Evolutionary conservation across 225 moss, liverwort and hornwort genomes (phyloP), one percentile per base, ranked within the genome.

Genomic region (Bryoerythrophyllum caledonicum): DNA sequence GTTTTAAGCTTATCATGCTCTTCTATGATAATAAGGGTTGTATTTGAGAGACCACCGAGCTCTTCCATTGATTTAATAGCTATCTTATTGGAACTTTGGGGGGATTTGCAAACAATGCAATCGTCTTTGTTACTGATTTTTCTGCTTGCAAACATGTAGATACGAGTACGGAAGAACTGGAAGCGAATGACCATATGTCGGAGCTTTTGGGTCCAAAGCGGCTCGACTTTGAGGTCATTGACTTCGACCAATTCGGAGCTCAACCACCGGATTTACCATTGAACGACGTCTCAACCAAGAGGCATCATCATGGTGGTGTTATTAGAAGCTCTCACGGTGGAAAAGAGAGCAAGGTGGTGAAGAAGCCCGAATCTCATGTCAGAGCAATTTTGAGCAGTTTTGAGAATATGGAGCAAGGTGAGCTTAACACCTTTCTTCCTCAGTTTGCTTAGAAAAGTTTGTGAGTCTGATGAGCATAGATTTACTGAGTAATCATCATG

Each of bases 181-280:
- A 72, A 25, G 41, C 41, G 15, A 67, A 77, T 32, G 60, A 77
- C 23, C 38, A 46, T 17, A 77, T 77, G 30, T 53, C 67, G 60
- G 53, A 62, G 15, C 67, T 72, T 9, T 61, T 77, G 57, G 72
- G 70, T 27, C 72, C 81, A 28, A 81, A 77, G 25, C 72, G 81
- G 46, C 81, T 81, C 13, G 81, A 81, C 43, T 81, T 81, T 72
- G 81, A 76, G 66, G 43, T 72, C 49, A 72, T 76, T 41, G 81
- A 81, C 51, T 76, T 76, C 67, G 81, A 81, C 3, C 76, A 80
- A 20, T 75, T 80, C 44, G 80, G 80, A 55, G 74, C 51, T 70
- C 80, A 75, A 63, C 80, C 80, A 23, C 74, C 80, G 11, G 80
- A 80, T 61, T 74, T 80, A 20, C 80, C 80, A 24, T 7, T 70